Base-by-base conservation (phyloP, 2,329 filamentous ascomycete genomes). In the Aplosporella prunicola region DNA sequence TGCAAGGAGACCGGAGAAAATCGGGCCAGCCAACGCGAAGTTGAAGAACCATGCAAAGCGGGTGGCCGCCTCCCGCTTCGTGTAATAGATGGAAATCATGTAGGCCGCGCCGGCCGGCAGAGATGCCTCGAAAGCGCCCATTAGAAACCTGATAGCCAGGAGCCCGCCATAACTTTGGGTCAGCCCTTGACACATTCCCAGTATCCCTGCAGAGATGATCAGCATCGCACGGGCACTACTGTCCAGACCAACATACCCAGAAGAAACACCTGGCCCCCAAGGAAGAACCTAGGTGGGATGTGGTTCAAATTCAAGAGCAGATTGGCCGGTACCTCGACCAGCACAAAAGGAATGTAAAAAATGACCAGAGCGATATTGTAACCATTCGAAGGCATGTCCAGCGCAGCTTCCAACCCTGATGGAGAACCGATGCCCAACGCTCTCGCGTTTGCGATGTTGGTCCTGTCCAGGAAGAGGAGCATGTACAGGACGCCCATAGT, bases 331-430 rank as follows among this genome's bases (percentile, higher is more conserved):
- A 78, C 74, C 54, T 89, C 84, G 45, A 85, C 85, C 28, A 87
- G 58, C 5, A 83, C 73, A 54, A 93, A 93, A 0, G 82, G 86
- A 34, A 91, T 71, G 63, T 89, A 93, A 64, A 93, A 93, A 48
- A 93, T 80, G 41, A 81, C 84, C 13, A 93, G 66, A 0, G 78
- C 74, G 15, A 73, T 69, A 55, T 87, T 87, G 63, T 85, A 93
- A 51, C 80, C 67, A 11, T 67, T 61, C 1, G 69, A 66, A 1
- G 68, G 68, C 67, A 89, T 74, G 18, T 72, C 51, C 10, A 89
- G 62, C 39, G 80, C 75, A 9, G 66, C 56, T 38, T 68, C 56
- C 10, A 76, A 56, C 2, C 31, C 31, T 4, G 15, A 16, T 13
- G 20, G 31, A 25, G 31, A 14, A 11, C 31, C 31, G 2, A 33